Percentiles rank a stretch among this genome's conserved stretches.
Conservation (phyloP, 1,284 basidiomycete genomes). For the Boletus calvinii region DNA sequence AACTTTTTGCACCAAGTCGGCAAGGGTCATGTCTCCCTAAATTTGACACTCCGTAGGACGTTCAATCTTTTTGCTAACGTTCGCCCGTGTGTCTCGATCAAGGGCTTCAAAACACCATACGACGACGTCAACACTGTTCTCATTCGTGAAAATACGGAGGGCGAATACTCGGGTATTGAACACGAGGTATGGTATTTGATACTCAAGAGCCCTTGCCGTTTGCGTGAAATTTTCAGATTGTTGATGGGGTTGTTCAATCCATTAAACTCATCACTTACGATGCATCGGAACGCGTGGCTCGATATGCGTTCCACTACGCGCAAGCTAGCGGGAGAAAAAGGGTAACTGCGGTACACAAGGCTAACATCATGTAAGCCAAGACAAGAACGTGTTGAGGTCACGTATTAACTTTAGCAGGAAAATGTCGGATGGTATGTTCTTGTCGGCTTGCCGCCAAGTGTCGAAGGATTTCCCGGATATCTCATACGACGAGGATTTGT, state of each 20-base stretch:
- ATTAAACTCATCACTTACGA: constrained; percentile 99
- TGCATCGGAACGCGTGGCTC: constrained; percentile 96
- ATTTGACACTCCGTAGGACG: constrained; percentile 94
- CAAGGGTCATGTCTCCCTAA: constrained; percentile 98
- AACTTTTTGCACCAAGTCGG: constrained; percentile 62
- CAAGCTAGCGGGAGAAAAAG: constrained; percentile 83
- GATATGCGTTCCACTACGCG: constrained; percentile 99
- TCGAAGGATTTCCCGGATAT: constrained; percentile 96
- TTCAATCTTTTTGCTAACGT: constrained; percentile 99
- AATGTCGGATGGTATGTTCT: constrained; percentile 99
- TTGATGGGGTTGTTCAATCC: constrained; percentile 98
- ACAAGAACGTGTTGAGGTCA: constrained; percentile 2
- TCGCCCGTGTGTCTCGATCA: constrained; percentile 92
- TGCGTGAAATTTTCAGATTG: constrained; percentile 51
- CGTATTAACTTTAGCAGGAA: constrained; percentile 58
- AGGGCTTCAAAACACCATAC: constrained; percentile 98
- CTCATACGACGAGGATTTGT: constrained; percentile 94
- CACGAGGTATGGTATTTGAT: constrained; percentile 68
- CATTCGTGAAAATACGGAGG: constrained; percentile 99
- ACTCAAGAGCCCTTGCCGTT: constrained; percentile 1
- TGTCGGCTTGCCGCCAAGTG: constrained; percentile 95
- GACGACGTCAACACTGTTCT: constrained; percentile 98
- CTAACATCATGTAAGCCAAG: constrained; percentile 88
- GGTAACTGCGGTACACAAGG: constrained; percentile 99
- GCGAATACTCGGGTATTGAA: constrained; percentile 99